Evolutionary conservation across 2,329 filamentous ascomycete species (phyloP).

Genomic region (Neopestalotiopsis sp.): DNA sequence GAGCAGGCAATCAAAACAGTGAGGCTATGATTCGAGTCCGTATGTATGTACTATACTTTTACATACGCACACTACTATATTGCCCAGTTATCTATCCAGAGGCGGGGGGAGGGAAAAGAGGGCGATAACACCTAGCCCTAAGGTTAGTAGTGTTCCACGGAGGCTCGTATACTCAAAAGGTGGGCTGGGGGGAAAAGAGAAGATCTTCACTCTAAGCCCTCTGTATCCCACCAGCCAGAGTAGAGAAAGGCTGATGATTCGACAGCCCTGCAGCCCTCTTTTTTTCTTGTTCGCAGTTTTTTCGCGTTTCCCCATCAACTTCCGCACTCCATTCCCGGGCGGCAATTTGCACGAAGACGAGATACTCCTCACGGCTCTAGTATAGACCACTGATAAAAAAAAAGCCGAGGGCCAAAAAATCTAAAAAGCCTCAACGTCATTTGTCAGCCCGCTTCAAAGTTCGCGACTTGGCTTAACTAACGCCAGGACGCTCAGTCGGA

Average conservation of each 20-base stretch:
- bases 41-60: neutral
- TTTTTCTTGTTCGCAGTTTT: too few species aligned
- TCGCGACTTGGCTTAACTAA: neutral
- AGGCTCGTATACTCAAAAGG: slow-evolving; percentile 4
- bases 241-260: neutral
- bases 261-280: too few species aligned
- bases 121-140: neutral
- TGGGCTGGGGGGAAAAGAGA: neutral
- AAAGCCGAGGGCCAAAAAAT: neutral
- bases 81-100: neutral
- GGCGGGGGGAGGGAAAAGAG: neutral
- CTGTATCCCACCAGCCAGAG: neutral
- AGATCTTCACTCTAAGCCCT: neutral
- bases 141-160: neutral
- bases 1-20: neutral
- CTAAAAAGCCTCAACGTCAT: neutral
- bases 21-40: neutral
- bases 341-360: too few species aligned
- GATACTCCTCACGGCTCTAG: too few species aligned
- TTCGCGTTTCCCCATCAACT: too few species aligned
- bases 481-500: too few species aligned
- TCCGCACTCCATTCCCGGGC: too few species aligned
- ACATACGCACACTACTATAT: neutral
- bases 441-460: neutral
- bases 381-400: too few species aligned